These are phyloP conservation scores for Lasiodiplodia sp. DNA, from an alignment of 2,329 filamentous ascomycete genomes.

Conservation along the genomic window DNA sequence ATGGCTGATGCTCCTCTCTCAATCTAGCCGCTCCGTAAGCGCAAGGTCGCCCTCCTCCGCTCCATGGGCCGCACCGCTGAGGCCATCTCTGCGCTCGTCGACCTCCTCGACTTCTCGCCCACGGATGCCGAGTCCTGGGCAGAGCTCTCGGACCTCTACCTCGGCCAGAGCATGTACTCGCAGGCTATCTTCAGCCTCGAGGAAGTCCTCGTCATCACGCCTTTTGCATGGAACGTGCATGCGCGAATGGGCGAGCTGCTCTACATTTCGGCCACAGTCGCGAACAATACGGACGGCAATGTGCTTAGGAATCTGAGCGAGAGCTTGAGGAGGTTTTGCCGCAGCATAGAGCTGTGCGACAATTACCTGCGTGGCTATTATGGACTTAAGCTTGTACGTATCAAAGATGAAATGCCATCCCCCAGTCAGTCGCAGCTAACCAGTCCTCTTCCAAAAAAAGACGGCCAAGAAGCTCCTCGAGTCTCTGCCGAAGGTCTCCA, in stretches of 20 bases:
- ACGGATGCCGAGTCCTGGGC: conserved; percentile 94
- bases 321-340: conserved; percentile 82
- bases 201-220: conserved; percentile 84
- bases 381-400: conserved; percentile 78
- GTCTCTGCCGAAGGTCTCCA: conserved; percentile 36
- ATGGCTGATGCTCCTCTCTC: conserved; percentile 41
- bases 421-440: not conserved
- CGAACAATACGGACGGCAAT: conserved; percentile 47
- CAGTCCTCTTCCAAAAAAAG: not conserved
- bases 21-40: conserved; percentile 79
- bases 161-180: conserved; percentile 76
- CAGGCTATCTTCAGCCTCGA: conserved; percentile 90
- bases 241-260: conserved; percentile 84
- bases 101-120: conserved; percentile 81
- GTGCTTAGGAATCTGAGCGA: conserved; percentile 66
- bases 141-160: conserved; percentile 87
- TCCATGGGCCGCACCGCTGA: conserved; percentile 74
- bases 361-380: conserved; percentile 93
- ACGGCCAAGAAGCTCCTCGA: conserved; percentile 36
- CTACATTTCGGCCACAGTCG: conserved; percentile 66
- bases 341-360: conserved; percentile 92
- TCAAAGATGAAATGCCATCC: not conserved
- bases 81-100: conserved; percentile 75
- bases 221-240: conserved; percentile 97
- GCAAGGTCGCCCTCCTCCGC: conserved; percentile 79